Base-by-base conservation (phyloP, 2,329 filamentous ascomycete species). In the Microthyrium microscopicum region DNA sequence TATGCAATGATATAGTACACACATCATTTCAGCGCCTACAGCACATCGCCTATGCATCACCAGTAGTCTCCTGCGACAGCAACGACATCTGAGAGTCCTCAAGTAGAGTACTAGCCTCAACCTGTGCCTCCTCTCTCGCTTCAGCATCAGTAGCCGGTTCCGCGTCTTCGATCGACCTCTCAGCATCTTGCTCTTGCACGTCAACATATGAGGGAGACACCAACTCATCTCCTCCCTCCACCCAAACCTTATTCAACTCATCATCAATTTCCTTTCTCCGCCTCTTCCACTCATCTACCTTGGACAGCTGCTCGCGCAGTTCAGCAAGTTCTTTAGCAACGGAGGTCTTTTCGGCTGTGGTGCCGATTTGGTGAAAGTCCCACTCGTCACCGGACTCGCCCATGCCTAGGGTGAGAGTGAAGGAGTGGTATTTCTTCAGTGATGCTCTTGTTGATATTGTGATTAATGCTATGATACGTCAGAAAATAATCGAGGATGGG, bases 361-460 rank as follows among this genome's bases (percentile, higher is more conserved):
- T 94, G 37, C 89, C 89, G 44, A 98, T 95, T 36, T 82, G 73
- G 53, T 94, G 80, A 53, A 93, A 80, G 43, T 87, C 77, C 83
- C 89, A 95, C 47, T 79, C 78, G 35, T 81, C 77, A n/a, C 78
- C 82, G 32, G 73, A 68, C 12, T 80, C 73, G 33, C 85, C 87
- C 38, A 79, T 60, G 19, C 85, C 85, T 4, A 98, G 70, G 3
- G 76, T 77, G 7, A 98, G 72, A 45, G 91, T 92, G 56, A 75
- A 94, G 0, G 76, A 85, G 58, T 98, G 89, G 50, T 95, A 95
- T 49, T 87, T 85, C 56, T 94, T 94, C 37, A 98, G 67, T 16
- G 83, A 92, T 11, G 82, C 87, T 27, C 89, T 77, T 1, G 89
- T 98, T 2, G 84, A 93, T 39, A 98, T 87, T 0, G 89, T 98